Base-by-base conservation (phyloP, 495 filamentous ascomycete genomes). In the Penicillium simplicissimum region DNA sequence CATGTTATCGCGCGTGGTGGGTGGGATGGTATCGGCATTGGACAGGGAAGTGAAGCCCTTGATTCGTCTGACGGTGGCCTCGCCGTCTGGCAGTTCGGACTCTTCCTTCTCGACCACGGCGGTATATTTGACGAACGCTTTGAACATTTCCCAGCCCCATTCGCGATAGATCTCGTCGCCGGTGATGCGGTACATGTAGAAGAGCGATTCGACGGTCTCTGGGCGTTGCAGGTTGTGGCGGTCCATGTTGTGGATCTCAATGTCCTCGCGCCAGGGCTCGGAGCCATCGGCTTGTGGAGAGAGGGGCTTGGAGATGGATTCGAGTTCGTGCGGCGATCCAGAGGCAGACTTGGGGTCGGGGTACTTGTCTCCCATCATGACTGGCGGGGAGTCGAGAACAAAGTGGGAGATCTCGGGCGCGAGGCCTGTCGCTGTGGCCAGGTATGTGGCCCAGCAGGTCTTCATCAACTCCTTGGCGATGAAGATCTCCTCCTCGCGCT, bases 91-190 rank as follows among this genome's bases (percentile, higher is more conserved):
- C 1, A 59, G 19, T 14, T 55, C 36, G 11, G 61, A 47, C 2
- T 42, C 49, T 40, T 62, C 74, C 19, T 86, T 83, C 28, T 91
- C 89, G 19, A 84, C 76, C 4, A 96, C 87, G 1, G 87, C 84
- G 0, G 90, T 96, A 72, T 96, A 85, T 62, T 89, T 87, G 69
- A 93, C 78, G 72, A 99, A 98, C 1, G 87, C 85, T 76, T 93
- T 87, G 79, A 99, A 99, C 85, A 98, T 98, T 62, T 96, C 87
- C 95, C 95, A 99, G 8, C 96, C 95, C 95, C 95, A 98, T 62
- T 97, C 84, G 14, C 95, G 85, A 73, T 99, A 99, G 63, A 85
- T 91, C 28, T 84, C 80, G 59, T 99, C 93, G 33, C 91, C 93
- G 17, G 95, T 99, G 71, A 99, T 94, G 55, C 95, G 88, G 89